A percentile compares a stretch with the other conserved stretches of the same genome.
Conservation (phyloP, 352 stramenopile species). For the Pelagophyceae sp. region DNA sequence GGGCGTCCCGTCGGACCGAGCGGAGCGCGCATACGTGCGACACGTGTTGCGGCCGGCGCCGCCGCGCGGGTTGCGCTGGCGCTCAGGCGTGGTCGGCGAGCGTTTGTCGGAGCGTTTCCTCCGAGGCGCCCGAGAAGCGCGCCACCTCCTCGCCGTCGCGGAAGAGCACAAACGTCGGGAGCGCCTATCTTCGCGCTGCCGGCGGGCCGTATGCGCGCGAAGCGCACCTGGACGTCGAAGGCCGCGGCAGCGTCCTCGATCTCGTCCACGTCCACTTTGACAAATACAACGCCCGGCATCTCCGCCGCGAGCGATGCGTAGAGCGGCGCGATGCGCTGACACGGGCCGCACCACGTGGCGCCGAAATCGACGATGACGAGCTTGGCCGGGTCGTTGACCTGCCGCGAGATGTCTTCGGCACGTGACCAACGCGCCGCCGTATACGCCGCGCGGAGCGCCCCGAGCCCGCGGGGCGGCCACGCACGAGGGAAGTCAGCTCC, state of each 20-base stretch:
- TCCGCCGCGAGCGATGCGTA: constrained; percentile 31
- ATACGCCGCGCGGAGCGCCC: too few relatives aligned
- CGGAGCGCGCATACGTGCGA: too few relatives aligned
- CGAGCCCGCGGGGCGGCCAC: too few relatives aligned
- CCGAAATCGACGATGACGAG: not conserved
- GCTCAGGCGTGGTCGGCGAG: constrained; percentile 24
- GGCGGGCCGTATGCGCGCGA: too few relatives aligned
- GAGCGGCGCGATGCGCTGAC: not conserved
- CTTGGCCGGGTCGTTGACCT: not conserved
- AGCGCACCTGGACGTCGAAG: constrained; percentile 49
- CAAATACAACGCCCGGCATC: constrained; percentile 51
- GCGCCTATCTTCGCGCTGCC: too few relatives aligned
- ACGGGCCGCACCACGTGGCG: constrained; percentile 10
- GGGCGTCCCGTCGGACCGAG: too few relatives aligned
- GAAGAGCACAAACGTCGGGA: constrained; percentile 60
- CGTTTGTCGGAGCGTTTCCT: constrained; percentile 32
- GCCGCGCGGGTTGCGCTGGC: too few relatives aligned
- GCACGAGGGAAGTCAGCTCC: too few relatives aligned
- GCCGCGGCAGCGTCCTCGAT: constrained; percentile 50
- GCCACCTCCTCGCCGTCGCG: constrained; percentile 42
- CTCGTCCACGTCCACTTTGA: constrained; percentile 62
- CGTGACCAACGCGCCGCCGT: too few relatives aligned
- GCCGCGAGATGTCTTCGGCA: too few relatives aligned
- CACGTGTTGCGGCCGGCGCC: too few relatives aligned
- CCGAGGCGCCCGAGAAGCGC: constrained; percentile 52